A percentile compares a stretch with the other conserved stretches of the same genome.
Evolutionary conservation across 202 grass and related monocot genomes (phyloP).

Genomic region (Panicum virgatum): DNA sequence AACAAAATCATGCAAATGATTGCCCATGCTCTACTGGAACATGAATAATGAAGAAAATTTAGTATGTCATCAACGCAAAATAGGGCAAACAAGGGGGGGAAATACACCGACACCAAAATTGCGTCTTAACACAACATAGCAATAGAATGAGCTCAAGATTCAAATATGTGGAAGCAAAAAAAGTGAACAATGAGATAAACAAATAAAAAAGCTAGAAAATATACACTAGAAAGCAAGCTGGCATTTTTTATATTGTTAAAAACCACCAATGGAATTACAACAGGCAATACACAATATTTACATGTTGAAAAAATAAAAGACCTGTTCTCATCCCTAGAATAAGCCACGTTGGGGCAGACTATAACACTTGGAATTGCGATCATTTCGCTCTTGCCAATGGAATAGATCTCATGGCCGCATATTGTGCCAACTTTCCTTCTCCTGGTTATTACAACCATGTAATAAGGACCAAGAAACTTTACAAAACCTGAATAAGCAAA

Average conservation of each 20-base stretch:
- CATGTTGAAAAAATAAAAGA: slow-evolving; percentile 79
- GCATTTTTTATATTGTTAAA: slow-evolving; percentile 35
- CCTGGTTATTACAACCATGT: slow-evolving; percentile 95
- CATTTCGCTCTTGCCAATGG: slow-evolving; percentile 77
- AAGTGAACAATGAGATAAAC: slow-evolving; percentile 18
- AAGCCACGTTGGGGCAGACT: slow-evolving; percentile 78
- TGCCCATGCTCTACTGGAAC: slow-evolving; percentile 4
- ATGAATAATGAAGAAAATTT: slow-evolving; percentile 14
- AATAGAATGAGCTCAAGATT: slow-evolving; percentile 24
- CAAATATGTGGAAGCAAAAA: slow-evolving; percentile 10
- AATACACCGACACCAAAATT: neutral
- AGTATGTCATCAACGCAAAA: slow-evolving; percentile 22
- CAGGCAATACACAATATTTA: slow-evolving; percentile 58
- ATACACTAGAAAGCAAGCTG: slow-evolving; percentile 31
- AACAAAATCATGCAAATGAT: slow-evolving; percentile 16
- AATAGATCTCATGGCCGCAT: slow-evolving; percentile 83
- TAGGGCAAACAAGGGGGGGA: neutral
- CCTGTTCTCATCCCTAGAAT: slow-evolving; percentile 99
- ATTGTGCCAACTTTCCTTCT: slow-evolving; percentile 94
- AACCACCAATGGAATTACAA: slow-evolving; percentile 53
- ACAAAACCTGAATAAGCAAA: slow-evolving; percentile 77
- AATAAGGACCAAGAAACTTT: slow-evolving; percentile 95
- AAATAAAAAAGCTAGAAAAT: slow-evolving; percentile 27
- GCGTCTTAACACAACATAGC: slow-evolving; percentile 35
- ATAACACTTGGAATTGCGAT: slow-evolving; percentile 79